Evolutionary conservation across 1,284 basidiomycete species (phyloP), one percentile per base, ranked within the genome.

Genomic region (Apiotrichum montevideense): DNA sequence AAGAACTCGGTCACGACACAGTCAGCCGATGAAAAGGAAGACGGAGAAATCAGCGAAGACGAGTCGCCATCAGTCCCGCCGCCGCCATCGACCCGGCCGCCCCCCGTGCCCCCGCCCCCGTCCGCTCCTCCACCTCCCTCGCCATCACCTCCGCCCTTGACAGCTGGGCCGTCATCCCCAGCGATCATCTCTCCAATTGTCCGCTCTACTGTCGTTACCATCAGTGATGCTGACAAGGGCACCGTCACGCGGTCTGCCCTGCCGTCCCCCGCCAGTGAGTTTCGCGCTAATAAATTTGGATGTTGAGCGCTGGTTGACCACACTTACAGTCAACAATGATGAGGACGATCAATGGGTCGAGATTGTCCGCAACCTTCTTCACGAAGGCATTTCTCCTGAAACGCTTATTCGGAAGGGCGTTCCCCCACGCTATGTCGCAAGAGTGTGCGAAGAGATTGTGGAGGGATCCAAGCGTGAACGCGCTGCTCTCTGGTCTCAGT

Each of bases 401-500:
- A 54, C 52, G 1, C 61, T 73, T 3, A 59, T 74, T 11, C 41
- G 56, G 29, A 56, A 64, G 3, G 72, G 72, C 13, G 72, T 67
- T 0, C 63, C 66, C 1, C 35, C 59, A 10, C 57, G 63, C 54
- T 63, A 66, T 45, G 71, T 74, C 34, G 64, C 59, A 13, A 58
- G 58, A 1, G 70, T 70, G 0, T 73, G 71, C 44, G 52, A 71
- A 47, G 70, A 72, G 50, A 70, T 73, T 29, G 68, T 74, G 2
- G 58, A 67, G 3, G 62, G 63, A 1, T 59, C 59, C 11, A 59
- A 63, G 34, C 56, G 35, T 11, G 14, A 58, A 13, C 59, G 66
- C 7, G 51, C 59, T 41, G 54, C 51, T 3, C 45, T 65, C n/a
- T 67, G 64, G 64, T 42, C 51, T 7, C 64, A 63, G 37, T 54